A percentile compares a stretch with the other conserved stretches of the same genome.
Evolutionary conservation across 169 alveolate species (phyloP).

Genomic region (Perkinsus olseni): DNA sequence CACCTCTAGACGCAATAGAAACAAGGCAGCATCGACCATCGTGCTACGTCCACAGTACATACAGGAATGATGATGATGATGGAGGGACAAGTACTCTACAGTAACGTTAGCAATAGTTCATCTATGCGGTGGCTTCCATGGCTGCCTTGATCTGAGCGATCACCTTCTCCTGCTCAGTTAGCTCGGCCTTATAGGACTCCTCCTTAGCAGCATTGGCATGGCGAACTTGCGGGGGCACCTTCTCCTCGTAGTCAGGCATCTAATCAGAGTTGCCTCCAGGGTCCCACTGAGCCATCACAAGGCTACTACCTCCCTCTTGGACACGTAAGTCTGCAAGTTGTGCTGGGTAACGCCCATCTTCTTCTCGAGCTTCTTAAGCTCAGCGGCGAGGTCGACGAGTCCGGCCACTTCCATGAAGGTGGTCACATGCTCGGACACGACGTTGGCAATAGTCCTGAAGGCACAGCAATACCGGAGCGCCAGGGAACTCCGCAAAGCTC

Average conservation of each 20-base stretch:
- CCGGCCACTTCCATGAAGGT: constrained; percentile 42
- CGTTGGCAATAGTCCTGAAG: constrained; percentile 25
- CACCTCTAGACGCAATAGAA: neutral
- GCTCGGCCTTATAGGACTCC: neutral
- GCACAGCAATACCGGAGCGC: constrained; percentile 32
- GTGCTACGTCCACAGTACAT: neutral
- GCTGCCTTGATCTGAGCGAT: neutral
- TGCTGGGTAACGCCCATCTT: constrained; percentile 31
- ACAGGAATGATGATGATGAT: neutral
- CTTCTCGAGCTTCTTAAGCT: constrained; percentile 41
- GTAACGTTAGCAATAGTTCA: neutral
- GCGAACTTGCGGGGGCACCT: constrained; percentile 49
- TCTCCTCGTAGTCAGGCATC: constrained; percentile 58
- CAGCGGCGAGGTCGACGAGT: constrained; percentile 34
- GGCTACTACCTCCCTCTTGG: neutral
- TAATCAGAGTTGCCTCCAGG: constrained; percentile 39
- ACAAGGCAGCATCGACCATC: neutral
- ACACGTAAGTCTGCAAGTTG: neutral
- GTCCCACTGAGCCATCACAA: constrained; percentile 14
- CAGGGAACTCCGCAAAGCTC: constrained; percentile 7
- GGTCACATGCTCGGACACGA: constrained; percentile 43
- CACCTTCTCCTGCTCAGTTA: neutral
- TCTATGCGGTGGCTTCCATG: neutral
- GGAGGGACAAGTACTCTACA: neutral
- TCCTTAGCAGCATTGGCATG: neutral